Conservation (phyloP, 2,329 filamentous ascomycete species). For the Knoxdaviesia capensis region DNA sequence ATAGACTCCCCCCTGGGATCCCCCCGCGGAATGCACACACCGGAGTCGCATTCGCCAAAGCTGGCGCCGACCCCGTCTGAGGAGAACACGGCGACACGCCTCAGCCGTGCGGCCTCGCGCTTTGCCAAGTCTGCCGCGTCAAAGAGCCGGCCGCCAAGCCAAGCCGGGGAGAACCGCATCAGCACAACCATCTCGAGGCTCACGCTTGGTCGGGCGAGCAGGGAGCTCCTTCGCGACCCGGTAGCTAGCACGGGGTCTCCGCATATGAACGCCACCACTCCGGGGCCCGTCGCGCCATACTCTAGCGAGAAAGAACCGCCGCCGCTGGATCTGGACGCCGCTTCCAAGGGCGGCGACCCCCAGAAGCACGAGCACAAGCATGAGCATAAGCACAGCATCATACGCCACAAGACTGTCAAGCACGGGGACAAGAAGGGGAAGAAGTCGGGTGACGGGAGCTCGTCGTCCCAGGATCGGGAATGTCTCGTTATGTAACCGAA, state of each 20-base stretch:
- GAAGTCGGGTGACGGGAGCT: constrained; percentile 6
- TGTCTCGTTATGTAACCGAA: constrained; percentile 23
- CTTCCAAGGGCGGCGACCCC: neutral
- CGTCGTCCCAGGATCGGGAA: constrained; percentile 17
- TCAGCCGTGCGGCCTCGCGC: constrained; percentile 36
- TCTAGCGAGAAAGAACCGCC: constrained; percentile 6
- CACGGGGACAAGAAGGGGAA: constrained; percentile 12
- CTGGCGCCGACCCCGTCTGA: constrained; percentile 23
- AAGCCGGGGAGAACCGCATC: constrained; percentile 35
- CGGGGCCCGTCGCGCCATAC: constrained; percentile 10
- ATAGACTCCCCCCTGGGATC: constrained; percentile 15
- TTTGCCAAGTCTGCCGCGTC: constrained; percentile 22
- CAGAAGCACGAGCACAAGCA: constrained; percentile 13
- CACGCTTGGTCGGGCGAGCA: constrained; percentile 29
- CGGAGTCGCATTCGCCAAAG: neutral
- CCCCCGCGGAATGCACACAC: constrained; percentile 12
- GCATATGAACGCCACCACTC: constrained; percentile 1
- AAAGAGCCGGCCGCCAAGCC: constrained; percentile 35
- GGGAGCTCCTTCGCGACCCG: constrained; percentile 21
- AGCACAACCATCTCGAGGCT: constrained; percentile 37
- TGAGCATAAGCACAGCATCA: constrained; percentile 11
- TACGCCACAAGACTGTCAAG: constrained; percentile 11
- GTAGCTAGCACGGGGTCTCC: constrained; percentile 3
- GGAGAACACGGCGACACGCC: constrained; percentile 29
- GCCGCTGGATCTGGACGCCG: neutral